Evolutionary conservation across 1,139 yeast genomes (phyloP), one percentile per base, ranked within the genome.

Genomic region (Geotrichum klebahnii): DNA sequence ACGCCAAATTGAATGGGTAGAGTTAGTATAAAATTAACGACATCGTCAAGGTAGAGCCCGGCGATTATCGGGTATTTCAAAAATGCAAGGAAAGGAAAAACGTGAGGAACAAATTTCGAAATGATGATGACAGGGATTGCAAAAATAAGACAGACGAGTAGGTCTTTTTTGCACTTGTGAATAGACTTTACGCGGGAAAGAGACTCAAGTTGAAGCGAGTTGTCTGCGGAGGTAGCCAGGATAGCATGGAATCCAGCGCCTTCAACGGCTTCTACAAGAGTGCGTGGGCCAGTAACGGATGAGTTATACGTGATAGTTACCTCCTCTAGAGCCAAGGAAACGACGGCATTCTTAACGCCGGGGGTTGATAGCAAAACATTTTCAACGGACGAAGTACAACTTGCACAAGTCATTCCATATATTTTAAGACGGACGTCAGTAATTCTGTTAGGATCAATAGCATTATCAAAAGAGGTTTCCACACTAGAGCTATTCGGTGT

Each of bases 101-200:
- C 49, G 17, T 58, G 59, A 3, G 70, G 75, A 29, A 68, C 69
- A 44, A 82, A 64, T 61, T 81, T 80, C n/a, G 77, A 72, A 23
- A 83, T 57, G 1, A 81, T 49, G 22, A 86, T 66, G 2, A 85
- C 78, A 0, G 96, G 96, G 0, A 79, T 23, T 0, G 92, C 88
- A 46, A 81, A 68, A 0, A 72, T 26, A 1, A 80, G 57, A 29
- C 89, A 67, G 52, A 70, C 74, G 46, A 79, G 54, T 54, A 85
- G 77, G 53, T 76, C 80, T 3, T 64, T 56, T 53, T 73, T 76
- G 94, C 96, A 92, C 59, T 76, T 79, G 46, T 72, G 69, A 38
- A 87, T 82, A 57, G 90, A 97, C 59, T 81, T 80, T 9, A 78
- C 74, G 58, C 86, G 80, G 0, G 88, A 75, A 33, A 92, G 72